Percentiles rank a stretch among this genome's conserved stretches.
Evolutionary conservation across 257 asterid species (phyloP).

Genomic region (Primulina eburnea): DNA sequence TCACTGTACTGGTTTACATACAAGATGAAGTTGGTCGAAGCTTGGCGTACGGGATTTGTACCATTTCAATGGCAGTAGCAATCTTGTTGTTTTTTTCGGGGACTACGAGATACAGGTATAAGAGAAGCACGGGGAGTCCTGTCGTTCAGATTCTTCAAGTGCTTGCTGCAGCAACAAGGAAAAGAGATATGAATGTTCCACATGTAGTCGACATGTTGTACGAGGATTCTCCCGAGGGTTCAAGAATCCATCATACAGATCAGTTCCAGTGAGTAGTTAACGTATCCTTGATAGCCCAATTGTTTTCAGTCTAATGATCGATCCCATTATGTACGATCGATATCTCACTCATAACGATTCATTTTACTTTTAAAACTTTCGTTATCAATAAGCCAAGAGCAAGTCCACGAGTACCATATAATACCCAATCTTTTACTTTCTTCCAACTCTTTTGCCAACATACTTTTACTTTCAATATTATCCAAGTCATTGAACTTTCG

Average conservation of each 20-base stretch:
- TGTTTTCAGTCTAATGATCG: background rate
- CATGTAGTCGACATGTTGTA: constrained; percentile 45
- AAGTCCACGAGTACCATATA: background rate
- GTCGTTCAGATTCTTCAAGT: constrained; percentile 74
- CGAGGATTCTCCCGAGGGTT: constrained; percentile 51
- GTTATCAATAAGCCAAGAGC: background rate
- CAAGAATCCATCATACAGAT: constrained; percentile 66
- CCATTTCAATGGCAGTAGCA: constrained; percentile 57
- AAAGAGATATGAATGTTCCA: constrained; percentile 55
- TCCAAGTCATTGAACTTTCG: background rate
- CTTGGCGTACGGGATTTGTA: constrained; percentile 74
- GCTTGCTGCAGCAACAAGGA: constrained; percentile 55
- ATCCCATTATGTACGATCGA: too few relatives aligned
- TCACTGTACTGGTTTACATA: constrained; percentile 78
- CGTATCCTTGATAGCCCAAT: background rate
- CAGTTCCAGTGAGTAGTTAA: constrained; percentile 48
- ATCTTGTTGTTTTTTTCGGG: constrained; percentile 57
- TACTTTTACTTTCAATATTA: too few relatives aligned
- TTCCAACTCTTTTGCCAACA: background rate
- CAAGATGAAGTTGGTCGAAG: constrained; percentile 76
- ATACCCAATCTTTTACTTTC: background rate
- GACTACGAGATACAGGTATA: constrained; percentile 60
- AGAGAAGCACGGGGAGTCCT: constrained; percentile 75
- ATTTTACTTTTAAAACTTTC: too few relatives aligned
- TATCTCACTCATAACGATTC: background rate